Percentiles rank a stretch among this genome's conserved stretches.
Evolutionary conservation across 345 rosid genomes (phyloP).

Genomic region (Eucalyptus regnans): DNA sequence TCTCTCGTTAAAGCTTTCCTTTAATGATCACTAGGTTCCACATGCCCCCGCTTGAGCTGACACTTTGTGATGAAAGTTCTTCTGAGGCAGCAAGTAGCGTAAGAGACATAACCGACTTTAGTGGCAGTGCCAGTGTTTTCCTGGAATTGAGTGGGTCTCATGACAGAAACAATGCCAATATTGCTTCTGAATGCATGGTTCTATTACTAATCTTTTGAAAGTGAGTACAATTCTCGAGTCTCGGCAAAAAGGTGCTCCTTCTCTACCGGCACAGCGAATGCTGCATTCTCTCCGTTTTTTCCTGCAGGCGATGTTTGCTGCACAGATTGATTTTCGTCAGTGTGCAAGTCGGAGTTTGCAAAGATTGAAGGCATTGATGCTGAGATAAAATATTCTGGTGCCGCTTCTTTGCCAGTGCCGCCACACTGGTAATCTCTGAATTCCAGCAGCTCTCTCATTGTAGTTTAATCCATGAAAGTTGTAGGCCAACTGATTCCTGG

Average conservation of each 20-base stretch:
- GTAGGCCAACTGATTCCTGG: background rate
- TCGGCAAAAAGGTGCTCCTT: constrained; percentile 27
- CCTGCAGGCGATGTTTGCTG: constrained; percentile 60
- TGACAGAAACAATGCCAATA: constrained; percentile 42
- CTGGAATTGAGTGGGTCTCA: constrained; percentile 34
- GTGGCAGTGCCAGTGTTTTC: constrained; percentile 49
- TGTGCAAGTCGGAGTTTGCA: constrained; percentile 42
- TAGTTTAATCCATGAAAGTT: constrained; percentile 3
- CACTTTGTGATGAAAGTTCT: constrained; percentile 37
- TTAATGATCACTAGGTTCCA: constrained; percentile 41
- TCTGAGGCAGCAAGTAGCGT: constrained; percentile 33
- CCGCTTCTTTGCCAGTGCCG: constrained; percentile 38
- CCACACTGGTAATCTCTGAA: constrained; percentile 45
- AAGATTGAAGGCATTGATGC: constrained; percentile 42
- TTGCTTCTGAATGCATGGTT: constrained; percentile 80
- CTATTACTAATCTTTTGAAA: constrained; percentile 65
- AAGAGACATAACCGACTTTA: constrained; percentile 67
- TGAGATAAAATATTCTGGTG: constrained; percentile 46
- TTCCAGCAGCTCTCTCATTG: constrained; percentile 68
- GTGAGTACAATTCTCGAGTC: constrained; percentile 51
- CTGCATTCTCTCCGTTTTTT: constrained; percentile 67
- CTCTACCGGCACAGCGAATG: constrained; percentile 38
- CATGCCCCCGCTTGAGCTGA: constrained; percentile 36
- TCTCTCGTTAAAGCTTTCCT: constrained; percentile 41
- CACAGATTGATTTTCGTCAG: constrained; percentile 71